A percentile compares a stretch with the other conserved stretches of the same genome.
These are phyloP conservation scores for Dendrobium chrysotoxum DNA, from an alignment of 106 monocot genomes.

Conservation along the genomic window DNA sequence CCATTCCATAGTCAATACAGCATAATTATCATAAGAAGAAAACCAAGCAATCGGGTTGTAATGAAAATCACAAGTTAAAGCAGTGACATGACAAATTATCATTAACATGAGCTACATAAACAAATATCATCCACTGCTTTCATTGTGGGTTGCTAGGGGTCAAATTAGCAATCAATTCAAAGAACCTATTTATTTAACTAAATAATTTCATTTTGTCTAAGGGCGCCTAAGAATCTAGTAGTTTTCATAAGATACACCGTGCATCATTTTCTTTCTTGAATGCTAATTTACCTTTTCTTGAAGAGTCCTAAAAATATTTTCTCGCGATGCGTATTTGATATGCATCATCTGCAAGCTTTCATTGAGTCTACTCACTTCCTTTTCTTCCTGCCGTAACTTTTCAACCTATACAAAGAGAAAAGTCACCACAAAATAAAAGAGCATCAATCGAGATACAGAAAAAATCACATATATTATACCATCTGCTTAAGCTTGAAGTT, in stretches of 20 bases:
- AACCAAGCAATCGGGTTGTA: not conserved
- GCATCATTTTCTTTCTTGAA: not conserved
- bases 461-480: constrained; percentile 29
- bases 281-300: constrained; percentile 66
- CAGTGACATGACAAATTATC: not conserved
- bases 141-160: too few relatives aligned
- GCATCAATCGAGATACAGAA: not conserved
- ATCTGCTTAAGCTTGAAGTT: constrained; percentile 83
- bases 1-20: not conserved
- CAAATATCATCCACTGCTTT: not conserved
- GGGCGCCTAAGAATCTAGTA: not conserved
- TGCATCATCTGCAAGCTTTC: constrained; percentile 82
- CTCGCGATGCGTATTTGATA: constrained; percentile 68
- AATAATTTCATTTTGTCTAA: not conserved
- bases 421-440: not conserved
- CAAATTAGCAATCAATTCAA: too few relatives aligned
- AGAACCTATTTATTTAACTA: too few relatives aligned
- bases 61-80: not conserved
- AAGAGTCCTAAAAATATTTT: constrained; percentile 67
- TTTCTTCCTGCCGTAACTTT: constrained; percentile 75
- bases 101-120: not conserved
- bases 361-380: constrained; percentile 59
- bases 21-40: not conserved
- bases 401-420: constrained; percentile 40
- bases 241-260: not conserved